Conservation (phyloP, 2,329 filamentous ascomycete genomes). For the Aspergillus sp. region DNA sequence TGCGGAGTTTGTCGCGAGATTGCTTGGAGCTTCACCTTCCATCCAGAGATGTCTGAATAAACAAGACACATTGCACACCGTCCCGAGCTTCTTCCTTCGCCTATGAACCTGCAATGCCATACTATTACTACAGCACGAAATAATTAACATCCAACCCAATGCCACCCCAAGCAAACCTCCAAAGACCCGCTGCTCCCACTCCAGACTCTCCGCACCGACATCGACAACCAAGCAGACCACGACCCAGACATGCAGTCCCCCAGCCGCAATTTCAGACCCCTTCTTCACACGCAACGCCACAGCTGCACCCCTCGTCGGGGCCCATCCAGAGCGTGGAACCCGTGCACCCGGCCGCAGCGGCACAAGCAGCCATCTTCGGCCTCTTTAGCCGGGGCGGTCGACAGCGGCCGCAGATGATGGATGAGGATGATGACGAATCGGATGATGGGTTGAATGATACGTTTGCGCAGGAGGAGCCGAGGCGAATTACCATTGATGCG, state of each 20-base stretch:
- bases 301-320: constrained; percentile 21
- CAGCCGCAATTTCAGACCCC: constrained; percentile 27
- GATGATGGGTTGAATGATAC: constrained; percentile 11
- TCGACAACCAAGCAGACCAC: constrained; percentile 4
- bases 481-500: constrained; percentile 4
- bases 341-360: constrained; percentile 11
- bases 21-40: background rate
- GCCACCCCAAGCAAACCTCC: constrained; percentile 17
- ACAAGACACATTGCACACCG: background rate
- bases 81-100: background rate
- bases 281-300: constrained; percentile 22
- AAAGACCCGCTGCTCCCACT: constrained; percentile 5
- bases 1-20: background rate
- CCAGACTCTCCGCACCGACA: constrained; percentile 8
- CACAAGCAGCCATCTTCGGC: constrained; percentile 18
- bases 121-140: background rate
- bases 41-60: background rate
- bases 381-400: constrained; percentile 12
- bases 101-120: background rate
- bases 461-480: constrained; percentile 7
- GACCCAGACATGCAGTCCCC: constrained; percentile 9
- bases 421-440: constrained; percentile 7
- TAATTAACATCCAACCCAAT: constrained; percentile 6
- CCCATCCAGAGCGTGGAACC: constrained; percentile 17
- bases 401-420: constrained; percentile 6